Base-by-base conservation (phyloP, 2,329 filamentous ascomycete species). In the Tolypocladium amazonense region DNA sequence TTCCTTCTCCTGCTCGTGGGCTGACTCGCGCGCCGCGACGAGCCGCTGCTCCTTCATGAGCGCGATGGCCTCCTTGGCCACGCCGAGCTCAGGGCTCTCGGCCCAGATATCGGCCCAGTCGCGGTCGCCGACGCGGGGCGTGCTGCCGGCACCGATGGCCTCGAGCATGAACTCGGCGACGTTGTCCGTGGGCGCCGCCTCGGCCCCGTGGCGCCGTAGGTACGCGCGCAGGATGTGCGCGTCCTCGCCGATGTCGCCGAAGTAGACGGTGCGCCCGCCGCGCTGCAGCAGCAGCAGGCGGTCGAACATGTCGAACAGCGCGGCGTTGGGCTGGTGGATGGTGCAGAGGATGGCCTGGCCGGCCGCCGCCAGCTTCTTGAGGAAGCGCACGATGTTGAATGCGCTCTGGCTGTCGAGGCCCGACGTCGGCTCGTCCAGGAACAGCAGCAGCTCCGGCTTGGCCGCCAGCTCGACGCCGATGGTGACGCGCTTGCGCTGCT, bases 301-400 rank as follows among this genome's bases (percentile, higher is more conserved):
- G 70, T 96, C 91, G 65, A 96, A 96, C 72, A 92, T 88, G 72
- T 94, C 89, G 66, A 96, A 96, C 0, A 96, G 79, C 0, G 89
- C 86, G 20, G 89, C 89, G 65, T 92, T 93, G 1, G 92, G 91
- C 71, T 96, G 92, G 71, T 96, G 92, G 63, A 96, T 96, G 0
- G 92, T 96, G 75, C 90, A 95, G 4, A 96, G 81, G 65, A 96
- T 91, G 12, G 91, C 91, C 70, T 96, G 92, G 1, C 91, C 92
- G 3, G 88, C 88, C n/a, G 81, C 79, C 56, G 88, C 86, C 7
- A 91, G 81, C 74, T 90, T 91, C 67, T 84, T 85, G n/a, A 92
- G 76, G 77, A 91, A 89, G 39, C 87, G 85, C 33, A 90, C 85
- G 64, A 90, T 90, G 72, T 89, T 89, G 76, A 87, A 91, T 23